Base-by-base conservation (phyloP, 352 stramenopile genomes). In the Phytopythium delawarense region DNA sequence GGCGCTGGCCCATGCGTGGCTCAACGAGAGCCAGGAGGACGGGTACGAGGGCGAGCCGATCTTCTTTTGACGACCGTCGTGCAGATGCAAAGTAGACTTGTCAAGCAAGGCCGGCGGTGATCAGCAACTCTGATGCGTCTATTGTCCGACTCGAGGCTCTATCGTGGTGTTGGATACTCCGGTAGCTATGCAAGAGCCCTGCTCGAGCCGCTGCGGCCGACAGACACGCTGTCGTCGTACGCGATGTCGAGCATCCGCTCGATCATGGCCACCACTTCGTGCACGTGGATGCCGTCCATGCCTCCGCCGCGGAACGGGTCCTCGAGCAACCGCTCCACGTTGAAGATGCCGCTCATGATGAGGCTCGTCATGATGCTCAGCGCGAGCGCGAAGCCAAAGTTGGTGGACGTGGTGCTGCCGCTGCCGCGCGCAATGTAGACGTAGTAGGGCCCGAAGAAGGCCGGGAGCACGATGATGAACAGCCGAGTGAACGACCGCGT, bases 381-480 rank as follows among this genome's bases (percentile, higher is more conserved):
- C 37, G 76, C 34, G 18, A 96, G 73, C 52, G 81, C 91, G 57
- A 96, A 94, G 15, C 62, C 81, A 66, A 94, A 94, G 63, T 80
- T 92, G 34, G 75, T 82, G 52, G 76, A 65, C 56, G 88, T 73
- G 35, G 65, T 69, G 40, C 81, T 59, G 62, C 77, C 46, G 21
- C 46, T 71, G 11, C 79, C 84, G 45, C 75, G 71, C 49, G 84
- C 81, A 44, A 94, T 74, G 57, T 81, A 93, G 37, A 92, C 85
- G 68, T 92, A 96, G 77, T 96, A 96, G 7, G 87, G 87, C 1
- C 87, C 87, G 57, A 92, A 92, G 65, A 96, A 96, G 54, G 89
- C 65, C 4, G 87, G 87, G 1, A 94, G 59, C n/a, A 92, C 72
- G 20, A 96, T 71, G 56, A 96, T 92, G 66, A 92, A 94, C 23